Evolutionary conservation across 139 green algal genomes (phyloP).

Genomic region (Pycnococcus provasolii): DNA sequence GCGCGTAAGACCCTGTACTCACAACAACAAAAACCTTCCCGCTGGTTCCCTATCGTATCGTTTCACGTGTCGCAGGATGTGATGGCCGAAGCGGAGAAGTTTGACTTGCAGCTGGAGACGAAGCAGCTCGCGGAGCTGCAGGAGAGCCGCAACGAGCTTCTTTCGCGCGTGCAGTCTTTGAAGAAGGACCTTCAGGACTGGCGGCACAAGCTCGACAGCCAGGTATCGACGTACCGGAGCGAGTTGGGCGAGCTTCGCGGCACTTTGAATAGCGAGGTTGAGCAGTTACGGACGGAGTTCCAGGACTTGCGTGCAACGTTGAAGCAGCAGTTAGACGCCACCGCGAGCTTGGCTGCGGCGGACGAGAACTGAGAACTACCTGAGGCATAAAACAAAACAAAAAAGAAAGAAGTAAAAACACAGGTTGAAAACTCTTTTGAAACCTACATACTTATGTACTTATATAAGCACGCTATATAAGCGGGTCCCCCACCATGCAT

Average conservation of each 20-base stretch:
- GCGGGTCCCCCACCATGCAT: too few species aligned
- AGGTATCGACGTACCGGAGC: constrained; percentile 45
- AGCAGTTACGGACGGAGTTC: constrained; percentile 35
- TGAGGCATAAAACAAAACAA: too few species aligned
- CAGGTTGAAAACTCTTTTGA: too few species aligned
- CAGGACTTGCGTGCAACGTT: constrained; percentile 22
- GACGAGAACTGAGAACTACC: too few species aligned
- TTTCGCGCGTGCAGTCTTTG: constrained; percentile 43
- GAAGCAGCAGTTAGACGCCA: constrained; percentile 26
- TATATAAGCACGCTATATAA: too few species aligned
- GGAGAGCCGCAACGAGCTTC: constrained; percentile 45
- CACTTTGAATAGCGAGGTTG: constrained; percentile 46
- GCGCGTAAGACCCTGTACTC: too few species aligned
- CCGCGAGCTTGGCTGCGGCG: constrained; percentile 8
- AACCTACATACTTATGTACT: too few species aligned
- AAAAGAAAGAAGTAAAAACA: too few species aligned
- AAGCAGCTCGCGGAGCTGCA: constrained; percentile 32
- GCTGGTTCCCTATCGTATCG: too few species aligned
- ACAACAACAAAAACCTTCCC: too few species aligned
- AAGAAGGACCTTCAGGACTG: constrained; percentile 57
- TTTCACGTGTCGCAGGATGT: neutral
- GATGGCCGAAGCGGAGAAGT: constrained; percentile 9
- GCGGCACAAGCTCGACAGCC: constrained; percentile 44
- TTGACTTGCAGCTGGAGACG: constrained; percentile 17
- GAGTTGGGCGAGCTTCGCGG: constrained; percentile 44